phyloP scores from a whole-genome alignment of 106 monocot species.

The Amphibolis antarctica region DNA sequence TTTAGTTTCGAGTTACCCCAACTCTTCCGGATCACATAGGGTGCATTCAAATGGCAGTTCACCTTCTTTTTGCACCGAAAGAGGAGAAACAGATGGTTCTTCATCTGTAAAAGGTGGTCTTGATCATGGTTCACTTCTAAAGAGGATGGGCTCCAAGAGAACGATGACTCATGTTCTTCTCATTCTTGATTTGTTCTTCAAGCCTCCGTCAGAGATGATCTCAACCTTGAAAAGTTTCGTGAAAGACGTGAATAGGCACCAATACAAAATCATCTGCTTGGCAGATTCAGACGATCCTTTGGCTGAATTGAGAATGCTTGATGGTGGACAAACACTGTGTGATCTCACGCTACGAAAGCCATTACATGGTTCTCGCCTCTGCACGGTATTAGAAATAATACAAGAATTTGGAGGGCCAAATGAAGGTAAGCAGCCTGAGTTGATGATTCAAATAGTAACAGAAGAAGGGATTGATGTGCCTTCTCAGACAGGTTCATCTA shows the following conservation, averaged over 20 bases:
- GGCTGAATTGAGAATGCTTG: conserved; percentile 11
- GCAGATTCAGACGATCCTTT: conserved; percentile 22
- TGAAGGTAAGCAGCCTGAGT: conserved; percentile 4
- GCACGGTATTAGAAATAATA: conserved; percentile 26
- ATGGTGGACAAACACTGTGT: conserved; percentile 13
- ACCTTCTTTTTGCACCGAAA: conserved; percentile 1
- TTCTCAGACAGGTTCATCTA: neutral
- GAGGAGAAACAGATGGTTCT: conserved; percentile 6
- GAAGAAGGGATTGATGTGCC: neutral
- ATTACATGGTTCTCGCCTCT: conserved; percentile 64
- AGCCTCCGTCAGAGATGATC: conserved; percentile 14
- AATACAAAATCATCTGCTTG: conserved; percentile 50
- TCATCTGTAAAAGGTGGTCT: conserved; percentile 4
- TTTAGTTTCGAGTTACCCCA: neutral
- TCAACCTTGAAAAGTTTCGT: conserved; percentile 16
- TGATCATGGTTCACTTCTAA: conserved; percentile 10
- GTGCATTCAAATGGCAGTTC: no score
- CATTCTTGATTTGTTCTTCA: conserved; percentile 38
- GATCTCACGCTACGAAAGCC: conserved; percentile 56
- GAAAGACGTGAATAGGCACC: conserved; percentile 4
- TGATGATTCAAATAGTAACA: neutral
- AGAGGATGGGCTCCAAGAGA: conserved; percentile 13
- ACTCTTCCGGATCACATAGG: no score
- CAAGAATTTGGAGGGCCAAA: conserved; percentile 27
- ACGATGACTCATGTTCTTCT: conserved; percentile 15